Evolutionary conservation across 495 filamentous ascomycete species (phyloP).

Genomic region (Cryomyces minteri): DNA sequence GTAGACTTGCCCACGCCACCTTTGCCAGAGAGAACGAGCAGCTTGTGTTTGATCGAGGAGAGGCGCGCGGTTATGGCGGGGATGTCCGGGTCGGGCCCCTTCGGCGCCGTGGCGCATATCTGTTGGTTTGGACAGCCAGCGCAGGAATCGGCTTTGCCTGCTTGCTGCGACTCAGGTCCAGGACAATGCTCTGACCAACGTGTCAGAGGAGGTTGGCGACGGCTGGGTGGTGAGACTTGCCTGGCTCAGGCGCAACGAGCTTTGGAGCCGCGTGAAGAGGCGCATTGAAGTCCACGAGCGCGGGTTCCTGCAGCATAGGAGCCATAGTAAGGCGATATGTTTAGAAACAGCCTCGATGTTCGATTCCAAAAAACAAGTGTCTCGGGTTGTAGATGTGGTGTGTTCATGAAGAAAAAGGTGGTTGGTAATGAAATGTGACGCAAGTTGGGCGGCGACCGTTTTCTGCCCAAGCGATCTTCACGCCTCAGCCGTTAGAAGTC

Average conservation of each 20-base stretch:
- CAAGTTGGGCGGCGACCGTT: no score
- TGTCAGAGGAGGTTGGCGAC: slow-evolving; percentile 1
- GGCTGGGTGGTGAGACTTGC: slow-evolving; percentile 16
- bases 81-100: slow-evolving; percentile 90
- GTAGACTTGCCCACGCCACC: slow-evolving; percentile 94
- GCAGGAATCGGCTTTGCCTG: slow-evolving; percentile 76
- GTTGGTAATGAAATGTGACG: no score
- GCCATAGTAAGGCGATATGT: slow-evolving; percentile 27
- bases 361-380: no score
- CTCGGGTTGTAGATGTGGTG: no score
- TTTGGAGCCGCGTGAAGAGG: slow-evolving; percentile 53
- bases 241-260: slow-evolving; percentile 84
- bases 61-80: slow-evolving; percentile 72
- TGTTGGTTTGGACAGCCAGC: slow-evolving; percentile 87
- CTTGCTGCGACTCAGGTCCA: slow-evolving; percentile 72
- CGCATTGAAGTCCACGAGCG: slow-evolving; percentile 45
- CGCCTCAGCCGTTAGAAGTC: no score
- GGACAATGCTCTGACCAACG: slow-evolving; percentile 62
- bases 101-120: slow-evolving; percentile 87
- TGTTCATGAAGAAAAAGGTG: no score
- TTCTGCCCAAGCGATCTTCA: no score
- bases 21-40: slow-evolving; percentile 83
- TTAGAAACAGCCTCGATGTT: no score
- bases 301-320: slow-evolving; percentile 51
- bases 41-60: slow-evolving; percentile 67